Evolutionary conservation across 2,329 filamentous ascomycete species (phyloP).

Genomic region (Zymoseptoria passerinii): DNA sequence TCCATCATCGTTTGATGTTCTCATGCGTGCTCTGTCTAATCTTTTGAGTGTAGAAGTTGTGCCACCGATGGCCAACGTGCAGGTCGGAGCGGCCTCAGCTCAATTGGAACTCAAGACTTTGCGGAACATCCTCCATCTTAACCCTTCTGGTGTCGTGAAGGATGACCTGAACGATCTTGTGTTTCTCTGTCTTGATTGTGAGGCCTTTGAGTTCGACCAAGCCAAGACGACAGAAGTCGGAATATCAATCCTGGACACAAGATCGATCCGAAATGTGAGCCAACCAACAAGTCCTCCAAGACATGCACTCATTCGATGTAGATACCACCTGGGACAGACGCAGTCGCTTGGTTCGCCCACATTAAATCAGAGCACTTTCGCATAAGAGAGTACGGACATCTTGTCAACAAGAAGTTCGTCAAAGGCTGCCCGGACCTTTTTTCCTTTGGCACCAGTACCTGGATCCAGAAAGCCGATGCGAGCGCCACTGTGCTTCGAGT

Average conservation of each 20-base stretch:
- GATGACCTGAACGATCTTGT: conserved; percentile 40
- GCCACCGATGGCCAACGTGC: neutral
- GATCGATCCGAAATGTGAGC: conserved; percentile 26
- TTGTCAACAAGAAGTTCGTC: conserved; percentile 62
- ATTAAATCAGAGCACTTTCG: conserved; percentile 53
- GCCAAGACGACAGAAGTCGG: conserved; percentile 66
- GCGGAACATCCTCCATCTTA: conserved; percentile 6
- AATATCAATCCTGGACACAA: conserved; percentile 68
- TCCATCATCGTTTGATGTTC: neutral
- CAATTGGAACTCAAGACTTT: neutral
- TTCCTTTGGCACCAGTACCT: conserved; percentile 56
- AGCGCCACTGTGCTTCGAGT: conserved; percentile 39
- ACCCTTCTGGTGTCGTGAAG: neutral
- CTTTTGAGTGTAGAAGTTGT: neutral
- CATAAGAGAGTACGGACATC: conserved; percentile 58
- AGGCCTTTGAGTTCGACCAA: conserved; percentile 64
- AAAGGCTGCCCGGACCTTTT: conserved; percentile 65
- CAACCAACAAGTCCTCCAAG: neutral
- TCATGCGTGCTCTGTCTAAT: neutral
- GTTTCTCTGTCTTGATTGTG: conserved; percentile 73
- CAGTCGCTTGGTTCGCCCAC: conserved; percentile 2
- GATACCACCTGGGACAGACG: conserved; percentile 29
- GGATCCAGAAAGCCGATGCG: conserved; percentile 36
- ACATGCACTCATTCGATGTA: neutral
- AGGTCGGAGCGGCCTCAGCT: neutral